These are phyloP conservation scores for Moesziomyces sp. DNA, from an alignment of 1,284 basidiomycete species.

Conservation along the genomic window DNA sequence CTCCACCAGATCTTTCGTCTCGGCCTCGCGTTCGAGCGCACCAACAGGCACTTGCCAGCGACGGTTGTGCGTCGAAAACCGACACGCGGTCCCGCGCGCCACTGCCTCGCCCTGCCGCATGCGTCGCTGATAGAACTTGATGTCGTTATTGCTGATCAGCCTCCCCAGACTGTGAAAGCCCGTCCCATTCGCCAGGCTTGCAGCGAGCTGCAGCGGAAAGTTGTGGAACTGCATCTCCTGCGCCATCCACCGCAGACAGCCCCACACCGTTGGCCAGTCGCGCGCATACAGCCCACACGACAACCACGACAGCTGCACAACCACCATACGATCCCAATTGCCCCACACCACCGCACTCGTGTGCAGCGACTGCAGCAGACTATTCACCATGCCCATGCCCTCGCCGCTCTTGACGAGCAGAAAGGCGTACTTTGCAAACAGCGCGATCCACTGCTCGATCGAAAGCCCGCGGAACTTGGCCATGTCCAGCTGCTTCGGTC, in stretches of 20 bases:
- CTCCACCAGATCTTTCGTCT: slow-evolving; percentile 12
- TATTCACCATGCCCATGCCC: slow-evolving; percentile 72
- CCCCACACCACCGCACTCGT: slow-evolving; percentile 67
- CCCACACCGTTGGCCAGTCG: slow-evolving; percentile 50
- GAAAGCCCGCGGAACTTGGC: slow-evolving; percentile 79
- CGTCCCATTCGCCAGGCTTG: slow-evolving; percentile 48
- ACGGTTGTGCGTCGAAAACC: slow-evolving; percentile 15
- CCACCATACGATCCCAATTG: slow-evolving; percentile 50
- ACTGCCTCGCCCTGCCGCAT: slow-evolving; percentile 56
- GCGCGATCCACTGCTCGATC: slow-evolving; percentile 84
- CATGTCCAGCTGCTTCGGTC: slow-evolving; percentile 40
- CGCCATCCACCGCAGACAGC: slow-evolving; percentile 47
- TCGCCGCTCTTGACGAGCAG: slow-evolving; percentile 76
- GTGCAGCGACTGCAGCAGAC: slow-evolving; percentile 79
- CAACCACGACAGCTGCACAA: slow-evolving; percentile 54
- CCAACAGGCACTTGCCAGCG: slow-evolving; percentile 30
- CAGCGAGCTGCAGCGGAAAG: slow-evolving; percentile 51
- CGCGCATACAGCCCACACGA: slow-evolving; percentile 60
- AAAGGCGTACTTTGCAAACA: slow-evolving; percentile 85
- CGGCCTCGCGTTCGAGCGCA: slow-evolving; percentile 5
- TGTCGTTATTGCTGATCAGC: slow-evolving; percentile 46
- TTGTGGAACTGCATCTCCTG: slow-evolving; percentile 62
- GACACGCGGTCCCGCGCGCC: slow-evolving; percentile 32
- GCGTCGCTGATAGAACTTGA: slow-evolving; percentile 58
- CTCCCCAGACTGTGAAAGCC: slow-evolving; percentile 56